Percentiles rank a stretch among this genome's conserved stretches.
Conservation (phyloP, 495 filamentous ascomycete genomes). For the Tuber indicum region DNA sequence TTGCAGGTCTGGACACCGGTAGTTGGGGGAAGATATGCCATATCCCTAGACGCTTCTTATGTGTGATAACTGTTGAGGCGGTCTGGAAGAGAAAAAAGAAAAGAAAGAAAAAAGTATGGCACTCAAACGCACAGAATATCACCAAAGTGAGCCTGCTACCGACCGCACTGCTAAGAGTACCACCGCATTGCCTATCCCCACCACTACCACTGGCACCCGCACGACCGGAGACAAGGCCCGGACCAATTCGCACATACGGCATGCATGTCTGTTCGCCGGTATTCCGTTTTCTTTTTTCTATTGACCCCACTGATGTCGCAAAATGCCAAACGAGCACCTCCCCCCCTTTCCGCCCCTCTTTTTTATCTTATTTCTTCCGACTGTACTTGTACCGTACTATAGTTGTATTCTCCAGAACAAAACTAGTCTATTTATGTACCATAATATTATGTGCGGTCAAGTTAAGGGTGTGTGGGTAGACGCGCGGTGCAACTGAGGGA, state of each 20-base stretch:
- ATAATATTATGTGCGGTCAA: not conserved
- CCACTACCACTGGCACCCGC: not conserved
- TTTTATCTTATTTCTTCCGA: not conserved
- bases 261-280: not conserved
- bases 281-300: not conserved
- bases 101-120: not conserved
- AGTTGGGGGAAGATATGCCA: not conserved
- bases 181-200: not conserved
- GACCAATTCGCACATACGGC: not conserved
- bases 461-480: not conserved
- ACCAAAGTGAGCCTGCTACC: not conserved
- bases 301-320: not conserved
- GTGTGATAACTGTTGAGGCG: not conserved
- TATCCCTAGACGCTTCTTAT: not conserved
- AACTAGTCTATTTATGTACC: not conserved
- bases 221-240: not conserved
- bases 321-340: not conserved
- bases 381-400: too few relatives aligned
- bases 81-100: not conserved
- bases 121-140: not conserved
- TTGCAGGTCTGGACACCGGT: not conserved
- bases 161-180: not conserved
- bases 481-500: not conserved
- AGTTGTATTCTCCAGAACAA: not conserved
- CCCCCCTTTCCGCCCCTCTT: not conserved